Evolutionary conservation across 805 yeast genomes (phyloP).

Genomic region (Teunomyces kruisii): DNA sequence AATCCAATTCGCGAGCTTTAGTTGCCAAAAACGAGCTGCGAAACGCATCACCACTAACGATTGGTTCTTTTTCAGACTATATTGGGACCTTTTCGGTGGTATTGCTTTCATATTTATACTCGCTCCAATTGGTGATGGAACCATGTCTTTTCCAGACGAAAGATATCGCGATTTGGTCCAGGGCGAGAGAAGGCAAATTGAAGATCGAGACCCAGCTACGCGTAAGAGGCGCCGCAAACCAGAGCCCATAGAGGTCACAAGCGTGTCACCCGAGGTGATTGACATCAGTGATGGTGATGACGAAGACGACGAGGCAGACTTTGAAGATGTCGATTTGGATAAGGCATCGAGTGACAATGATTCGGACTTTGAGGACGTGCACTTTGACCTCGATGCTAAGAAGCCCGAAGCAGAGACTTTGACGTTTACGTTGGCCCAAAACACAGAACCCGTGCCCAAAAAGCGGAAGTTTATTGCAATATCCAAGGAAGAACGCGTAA

Average conservation of each 20-base stretch:
- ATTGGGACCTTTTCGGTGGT: background rate
- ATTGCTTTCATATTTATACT: background rate
- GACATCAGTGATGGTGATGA: constrained; percentile 1
- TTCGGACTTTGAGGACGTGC: constrained; percentile 25
- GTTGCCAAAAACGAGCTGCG: background rate
- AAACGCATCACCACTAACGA: background rate
- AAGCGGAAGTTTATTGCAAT: constrained; percentile 37
- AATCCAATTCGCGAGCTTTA: too few species aligned
- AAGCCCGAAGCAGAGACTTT: background rate
- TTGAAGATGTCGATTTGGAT: constrained; percentile 14
- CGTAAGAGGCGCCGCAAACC: constrained; percentile 1
- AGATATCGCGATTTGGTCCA: background rate
- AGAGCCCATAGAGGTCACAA: background rate
- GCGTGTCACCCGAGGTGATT: background rate
- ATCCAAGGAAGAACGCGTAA: constrained; percentile 53
- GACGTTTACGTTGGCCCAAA: constrained; percentile 9
- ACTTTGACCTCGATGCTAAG: constrained; percentile 7
- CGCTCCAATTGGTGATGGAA: background rate
- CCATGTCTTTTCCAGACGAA: constrained; percentile 1
- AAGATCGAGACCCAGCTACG: background rate
- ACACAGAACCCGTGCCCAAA: constrained; percentile 15
- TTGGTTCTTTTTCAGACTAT: background rate
- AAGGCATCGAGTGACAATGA: constrained; percentile 6
- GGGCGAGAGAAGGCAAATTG: constrained; percentile 1
- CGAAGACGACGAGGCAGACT: constrained; percentile 13